Conservation (phyloP, 192 early-diverging fungal genomes). For the Cetraspora pellucida region DNA sequence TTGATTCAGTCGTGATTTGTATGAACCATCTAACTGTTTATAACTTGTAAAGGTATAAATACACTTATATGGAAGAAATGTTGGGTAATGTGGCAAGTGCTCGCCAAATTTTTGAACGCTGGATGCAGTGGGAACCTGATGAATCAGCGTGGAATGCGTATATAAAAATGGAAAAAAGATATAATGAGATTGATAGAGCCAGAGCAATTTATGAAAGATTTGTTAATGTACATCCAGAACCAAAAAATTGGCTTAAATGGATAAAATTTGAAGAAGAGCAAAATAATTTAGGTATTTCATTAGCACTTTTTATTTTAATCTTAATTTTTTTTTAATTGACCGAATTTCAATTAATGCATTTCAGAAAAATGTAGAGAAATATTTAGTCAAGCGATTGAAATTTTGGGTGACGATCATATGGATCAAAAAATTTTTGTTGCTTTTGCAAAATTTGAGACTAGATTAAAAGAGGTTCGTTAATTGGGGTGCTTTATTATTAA, state of each 20-base stretch:
- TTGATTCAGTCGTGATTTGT: neutral
- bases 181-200: constrained; percentile 82
- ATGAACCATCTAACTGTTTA: neutral
- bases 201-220: constrained; percentile 83
- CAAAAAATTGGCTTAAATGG: constrained; percentile 97
- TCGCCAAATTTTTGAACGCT: constrained; percentile 94
- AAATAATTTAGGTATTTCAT: constrained; percentile 59
- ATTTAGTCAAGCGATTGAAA: constrained; percentile 84
- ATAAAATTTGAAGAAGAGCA: constrained; percentile 91
- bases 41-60: constrained; percentile 74
- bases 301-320: neutral
- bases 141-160: constrained; percentile 94
- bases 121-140: constrained; percentile 98
- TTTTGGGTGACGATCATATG: constrained; percentile 84
- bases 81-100: constrained; percentile 87
- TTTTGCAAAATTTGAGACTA: constrained; percentile 95
- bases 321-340: neutral
- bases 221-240: constrained; percentile 86
- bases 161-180: constrained; percentile 90
- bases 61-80: constrained; percentile 97
- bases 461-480: constrained; percentile 72
- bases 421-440: constrained; percentile 94
- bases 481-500: neutral
- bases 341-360: neutral
- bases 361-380: constrained; percentile 81